Conservation (phyloP, 306 rosid species). For the Quercus aquifolioides region DNA sequence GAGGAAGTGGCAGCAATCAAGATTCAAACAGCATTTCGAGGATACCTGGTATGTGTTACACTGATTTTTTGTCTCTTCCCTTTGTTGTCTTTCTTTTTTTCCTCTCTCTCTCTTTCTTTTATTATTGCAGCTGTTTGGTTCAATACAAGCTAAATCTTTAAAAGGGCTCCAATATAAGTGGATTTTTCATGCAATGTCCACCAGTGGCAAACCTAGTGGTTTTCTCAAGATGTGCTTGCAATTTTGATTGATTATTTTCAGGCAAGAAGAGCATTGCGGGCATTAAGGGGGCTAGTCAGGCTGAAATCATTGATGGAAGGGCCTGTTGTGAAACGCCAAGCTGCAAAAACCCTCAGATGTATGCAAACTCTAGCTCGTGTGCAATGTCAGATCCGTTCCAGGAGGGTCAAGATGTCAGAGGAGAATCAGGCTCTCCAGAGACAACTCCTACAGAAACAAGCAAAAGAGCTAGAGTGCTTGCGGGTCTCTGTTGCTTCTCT, state of each 20-base stretch:
- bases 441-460: conserved; percentile 91
- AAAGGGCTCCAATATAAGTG: neutral
- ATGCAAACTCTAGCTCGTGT: conserved; percentile 97
- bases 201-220: neutral
- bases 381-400: conserved; percentile 83
- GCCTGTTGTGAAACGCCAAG: conserved; percentile 86
- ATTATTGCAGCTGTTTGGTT: neutral
- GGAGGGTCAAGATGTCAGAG: conserved; percentile 89
- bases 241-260: conserved; percentile 26
- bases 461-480: conserved; percentile 79
- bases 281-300: conserved; percentile 89
- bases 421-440: conserved; percentile 95
- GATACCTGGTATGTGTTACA: conserved; percentile 67
- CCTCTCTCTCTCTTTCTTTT: neutral
- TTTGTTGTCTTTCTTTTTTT: conserved; percentile 1
- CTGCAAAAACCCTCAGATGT: conserved; percentile 73
- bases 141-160: conserved; percentile 3
- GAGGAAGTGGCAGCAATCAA: conserved; percentile 82
- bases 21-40: conserved; percentile 94
- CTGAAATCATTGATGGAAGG: conserved; percentile 87
- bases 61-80: neutral
- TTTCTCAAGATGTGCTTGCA: conserved; percentile 12
- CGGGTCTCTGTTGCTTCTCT: conserved; percentile 53
- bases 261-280: conserved; percentile 93
- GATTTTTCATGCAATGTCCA: neutral